Base-by-base conservation (phyloP, 352 stramenopile species). In the Pythium rhizo-oryzae region DNA sequence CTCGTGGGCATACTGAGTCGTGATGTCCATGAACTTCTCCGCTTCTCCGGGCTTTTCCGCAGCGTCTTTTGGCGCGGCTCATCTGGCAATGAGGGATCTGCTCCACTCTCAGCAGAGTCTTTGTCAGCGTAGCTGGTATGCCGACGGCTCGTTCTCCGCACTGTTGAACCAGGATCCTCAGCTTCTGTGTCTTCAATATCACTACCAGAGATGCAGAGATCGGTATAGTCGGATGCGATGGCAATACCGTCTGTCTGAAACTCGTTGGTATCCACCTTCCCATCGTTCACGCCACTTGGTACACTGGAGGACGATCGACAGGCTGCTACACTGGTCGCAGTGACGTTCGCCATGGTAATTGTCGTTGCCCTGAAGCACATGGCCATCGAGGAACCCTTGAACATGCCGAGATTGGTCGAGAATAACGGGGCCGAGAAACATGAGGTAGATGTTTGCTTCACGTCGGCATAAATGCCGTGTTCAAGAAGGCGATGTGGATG, bases 401-500 rank as follows among this genome's bases (percentile, higher is more conserved):
- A 70, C 24, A 70, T 49, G 30, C 55, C 54, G 46, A 63, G 44
- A 33, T 62, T 70, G 23, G 18, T 49, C 75, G 43, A 84, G 69
- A 61, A 72, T n/a, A 85, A 59, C 9, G 84, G 76, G 35, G 84
- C 57, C 16, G 75, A 65, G 18, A 81, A 50, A 70, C 82, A 90
- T 0, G 70, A 74, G 7, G 76, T 78, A 5, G 84, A 91, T 16
- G 78, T 80, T 33, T 81, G 78, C 67, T 90, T 91, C 25, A 96
- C 85, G 63, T 96, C 88, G 9, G 86, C 87, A 72, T 96, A 96
- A 49, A 96, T 75, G 18, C 88, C 88, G 88, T 96, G 63, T 96
- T 96, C 28, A 93, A 73, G 46, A 96, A 84, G n/a, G 87, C 86
- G 44, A 96, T 93, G 54, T 96, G 88, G 19, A 96, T 68, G 49